Evolutionary conservation across 2,329 filamentous ascomycete genomes (phyloP), one percentile per base, ranked within the genome.

Genomic region (Aspergillus texensis): DNA sequence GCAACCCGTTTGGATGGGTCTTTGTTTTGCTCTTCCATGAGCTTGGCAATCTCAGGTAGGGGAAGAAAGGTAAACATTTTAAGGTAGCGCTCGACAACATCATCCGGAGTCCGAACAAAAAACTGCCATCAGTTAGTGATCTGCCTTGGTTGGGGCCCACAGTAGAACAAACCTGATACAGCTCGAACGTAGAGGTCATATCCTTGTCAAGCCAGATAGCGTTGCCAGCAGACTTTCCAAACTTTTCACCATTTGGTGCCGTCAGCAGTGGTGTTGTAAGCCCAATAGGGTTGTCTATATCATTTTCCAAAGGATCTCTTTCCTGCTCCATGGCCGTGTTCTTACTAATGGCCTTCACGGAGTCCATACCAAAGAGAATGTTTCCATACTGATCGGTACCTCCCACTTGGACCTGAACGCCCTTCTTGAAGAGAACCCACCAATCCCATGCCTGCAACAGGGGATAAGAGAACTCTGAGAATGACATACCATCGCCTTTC

Each of bases 351-450:
- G 89, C 84, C 77, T 94, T 94, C 71, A 98, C 86, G 3, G 91
- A 87, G 64, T 97, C 92, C 73, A 95, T 90, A 56, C 95, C 95
- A 14, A 94, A 89, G 32, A 96, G 86, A 68, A 99, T 98, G 79
- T 99, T 99, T 66, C 95, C 95, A 75, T 90, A 98, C 80, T 99
- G 95, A 75, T 99, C 95, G 8, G 93, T 93, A 45, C 95, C 95
- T 62, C 95, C 95, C 58, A 99, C 92, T 79, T 99, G 93, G 75
- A 98, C 86, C 74, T 94, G 90, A 11, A 93, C 84, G 55, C 85
- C 84, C 58, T 84, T 85, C 28, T 86, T 84, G 78, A 91, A 96
- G 80, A 98, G 85, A 70, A 91, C 85, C 92, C 92, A 98, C 87
- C 94, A 99, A 77, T 99, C 95, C 91, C 94, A 98, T 26, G 91